Conservation (phyloP, 208 protist species). For the Trypanosoma platydactyli region DNA sequence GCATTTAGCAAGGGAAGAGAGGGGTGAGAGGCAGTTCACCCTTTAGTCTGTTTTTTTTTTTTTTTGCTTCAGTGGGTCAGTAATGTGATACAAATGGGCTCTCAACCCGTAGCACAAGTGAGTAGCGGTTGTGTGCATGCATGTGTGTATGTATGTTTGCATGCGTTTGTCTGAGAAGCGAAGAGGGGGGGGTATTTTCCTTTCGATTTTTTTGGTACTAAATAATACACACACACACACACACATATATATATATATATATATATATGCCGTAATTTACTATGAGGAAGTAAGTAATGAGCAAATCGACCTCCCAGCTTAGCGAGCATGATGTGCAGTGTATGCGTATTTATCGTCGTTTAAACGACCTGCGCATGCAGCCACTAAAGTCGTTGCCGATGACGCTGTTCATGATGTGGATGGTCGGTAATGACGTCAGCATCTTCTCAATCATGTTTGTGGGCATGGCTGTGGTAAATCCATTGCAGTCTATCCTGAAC, state of each 20-base stretch:
- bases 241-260: slow-evolving; percentile 6
- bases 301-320: slow-evolving; percentile 19
- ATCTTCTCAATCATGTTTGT: slow-evolving; percentile 92
- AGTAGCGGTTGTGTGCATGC: neutral
- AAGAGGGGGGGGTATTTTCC: neutral
- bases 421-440: slow-evolving; percentile 86
- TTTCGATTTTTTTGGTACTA: too few relatives aligned
- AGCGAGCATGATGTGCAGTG: slow-evolving; percentile 60
- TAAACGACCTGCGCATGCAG: slow-evolving; percentile 73
- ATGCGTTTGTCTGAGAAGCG: neutral
- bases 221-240: neutral
- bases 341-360: slow-evolving; percentile 44
- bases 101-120: too few relatives aligned
- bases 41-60: neutral
- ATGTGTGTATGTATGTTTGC: slow-evolving; percentile 17
- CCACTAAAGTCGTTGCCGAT: slow-evolving; percentile 85
- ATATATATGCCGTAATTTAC: too few relatives aligned
- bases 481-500: slow-evolving; percentile 61
- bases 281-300: slow-evolving; percentile 12
- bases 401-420: slow-evolving; percentile 87
- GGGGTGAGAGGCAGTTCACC: slow-evolving; percentile 12
- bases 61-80: neutral
- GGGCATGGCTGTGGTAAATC: slow-evolving; percentile 82
- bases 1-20: slow-evolving; percentile 13
- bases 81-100: too few relatives aligned